phyloP scores from a whole-genome alignment of 140 eudicot species.

The Flaveria floridana region DNA sequence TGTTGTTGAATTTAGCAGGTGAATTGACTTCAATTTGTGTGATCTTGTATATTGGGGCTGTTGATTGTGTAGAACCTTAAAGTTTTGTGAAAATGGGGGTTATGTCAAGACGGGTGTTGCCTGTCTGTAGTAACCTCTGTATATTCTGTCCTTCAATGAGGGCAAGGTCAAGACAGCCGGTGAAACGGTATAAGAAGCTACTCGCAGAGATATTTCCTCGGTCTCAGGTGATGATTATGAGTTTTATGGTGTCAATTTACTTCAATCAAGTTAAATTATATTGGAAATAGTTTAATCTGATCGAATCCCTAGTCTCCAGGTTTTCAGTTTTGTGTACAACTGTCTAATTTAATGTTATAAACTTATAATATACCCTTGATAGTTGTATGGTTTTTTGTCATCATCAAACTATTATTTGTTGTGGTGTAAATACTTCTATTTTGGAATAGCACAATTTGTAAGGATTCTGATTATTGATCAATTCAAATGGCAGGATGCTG shows the following conservation, averaged over 20 bases:
- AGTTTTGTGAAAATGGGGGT: slow-evolving; percentile 58
- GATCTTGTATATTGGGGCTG: slow-evolving; percentile 22
- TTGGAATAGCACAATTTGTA: background rate
- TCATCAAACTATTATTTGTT: background rate
- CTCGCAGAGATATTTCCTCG: slow-evolving; percentile 73
- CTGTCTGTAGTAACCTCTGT: slow-evolving; percentile 68
- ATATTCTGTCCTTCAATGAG: slow-evolving; percentile 74
- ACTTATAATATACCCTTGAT: background rate
- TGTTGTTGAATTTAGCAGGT: slow-evolving; percentile 15
- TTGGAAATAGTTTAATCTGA: background rate
- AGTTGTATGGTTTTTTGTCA: slow-evolving; percentile 1
- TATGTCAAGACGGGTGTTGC: slow-evolving; percentile 74
- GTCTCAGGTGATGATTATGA: slow-evolving; percentile 54
- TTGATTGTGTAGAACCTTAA: slow-evolving; percentile 20
- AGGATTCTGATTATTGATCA: background rate
- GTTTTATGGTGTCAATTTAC: background rate
- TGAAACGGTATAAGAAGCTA: slow-evolving; percentile 73
- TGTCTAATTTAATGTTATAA: background rate
- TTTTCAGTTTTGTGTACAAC: background rate
- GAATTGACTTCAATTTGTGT: slow-evolving; percentile 25
- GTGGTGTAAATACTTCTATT: background rate
- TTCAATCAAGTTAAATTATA: background rate
- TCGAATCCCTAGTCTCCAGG: slow-evolving; percentile 1
- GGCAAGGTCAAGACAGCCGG: slow-evolving; percentile 83
- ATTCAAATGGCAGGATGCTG: slow-evolving; percentile 51